Evolutionary conservation across 2,329 filamentous ascomycete species (phyloP).

Genomic region (Domatiomyces globalis): DNA sequence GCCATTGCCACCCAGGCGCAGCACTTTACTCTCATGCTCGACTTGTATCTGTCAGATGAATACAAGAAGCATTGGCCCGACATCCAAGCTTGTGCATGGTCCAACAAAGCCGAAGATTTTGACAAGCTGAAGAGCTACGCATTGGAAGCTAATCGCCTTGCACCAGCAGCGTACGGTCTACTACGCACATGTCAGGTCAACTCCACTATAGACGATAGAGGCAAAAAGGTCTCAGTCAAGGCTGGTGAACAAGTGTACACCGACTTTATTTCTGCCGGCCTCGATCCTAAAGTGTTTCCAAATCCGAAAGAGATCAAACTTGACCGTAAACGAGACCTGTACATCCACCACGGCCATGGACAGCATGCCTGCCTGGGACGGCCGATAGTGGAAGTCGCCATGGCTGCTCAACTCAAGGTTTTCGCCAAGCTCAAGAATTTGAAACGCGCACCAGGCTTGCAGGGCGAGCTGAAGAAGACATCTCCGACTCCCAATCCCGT

Average conservation of each 20-base stretch:
- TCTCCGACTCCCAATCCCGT: conserved; percentile 19
- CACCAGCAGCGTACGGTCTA: conserved; percentile 16
- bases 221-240: conserved; percentile 9
- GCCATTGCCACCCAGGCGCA: conserved; percentile 45
- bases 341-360: conserved; percentile 34
- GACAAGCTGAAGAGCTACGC: conserved; percentile 18
- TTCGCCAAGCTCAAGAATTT: conserved; percentile 29
- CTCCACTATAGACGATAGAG: conserved; percentile 12
- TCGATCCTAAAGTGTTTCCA: conserved; percentile 25
- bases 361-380: conserved; percentile 35
- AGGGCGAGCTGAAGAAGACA: conserved; percentile 29
- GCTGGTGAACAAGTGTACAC: conserved; percentile 16
- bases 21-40: conserved; percentile 43
- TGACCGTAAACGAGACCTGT: conserved; percentile 27
- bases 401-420: conserved; percentile 30
- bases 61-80: conserved; percentile 16
- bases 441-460: conserved; percentile 27
- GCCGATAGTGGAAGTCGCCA: conserved; percentile 29
- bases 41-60: conserved; percentile 41
- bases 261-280: conserved; percentile 21
- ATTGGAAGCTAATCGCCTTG: conserved; percentile 17
- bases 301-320: conserved; percentile 32
- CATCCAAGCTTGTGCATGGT: conserved; percentile 18
- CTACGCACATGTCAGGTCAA: conserved; percentile 13
- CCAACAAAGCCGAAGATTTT: conserved; percentile 15